phyloP scores from a whole-genome alignment of 176 grass and related monocot genomes.

The Cocos nucifera region DNA sequence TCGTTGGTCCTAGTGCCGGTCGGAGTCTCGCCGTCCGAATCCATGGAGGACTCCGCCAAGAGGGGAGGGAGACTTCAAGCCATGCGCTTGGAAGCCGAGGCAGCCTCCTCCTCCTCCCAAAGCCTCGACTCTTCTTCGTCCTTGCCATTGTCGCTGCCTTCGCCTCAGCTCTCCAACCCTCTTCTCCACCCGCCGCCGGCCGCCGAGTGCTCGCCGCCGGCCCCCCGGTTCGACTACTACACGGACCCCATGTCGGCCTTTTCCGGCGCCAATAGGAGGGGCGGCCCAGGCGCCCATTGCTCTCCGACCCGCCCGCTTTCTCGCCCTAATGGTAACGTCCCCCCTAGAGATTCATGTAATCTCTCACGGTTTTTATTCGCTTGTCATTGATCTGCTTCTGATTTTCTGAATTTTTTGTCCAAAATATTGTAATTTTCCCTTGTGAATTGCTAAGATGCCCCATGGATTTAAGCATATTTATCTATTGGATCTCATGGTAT shows the following conservation, averaged over 20 bases:
- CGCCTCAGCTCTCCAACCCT: background rate
- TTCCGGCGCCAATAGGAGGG: conserved; percentile 25
- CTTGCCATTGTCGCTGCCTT: background rate
- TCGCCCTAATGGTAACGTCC: background rate
- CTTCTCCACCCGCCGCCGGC: background rate
- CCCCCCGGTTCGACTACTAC: conserved; percentile 20
- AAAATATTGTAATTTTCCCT: no score
- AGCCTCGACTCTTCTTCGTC: background rate
- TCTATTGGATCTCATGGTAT: no score
- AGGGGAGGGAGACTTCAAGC: conserved; percentile 17
- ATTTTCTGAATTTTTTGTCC: no score
- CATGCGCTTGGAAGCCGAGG: conserved; percentile 18
- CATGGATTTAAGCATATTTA: no score
- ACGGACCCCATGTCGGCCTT: conserved; percentile 25
- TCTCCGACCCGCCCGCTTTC: background rate
- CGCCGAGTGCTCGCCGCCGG: background rate
- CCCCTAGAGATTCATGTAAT: conserved; percentile 3
- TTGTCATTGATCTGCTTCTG: no score
- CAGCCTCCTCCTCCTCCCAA: background rate
- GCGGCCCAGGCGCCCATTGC: conserved; percentile 2
- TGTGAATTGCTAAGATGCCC: no score
- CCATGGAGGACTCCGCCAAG: conserved; percentile 29
- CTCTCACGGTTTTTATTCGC: no score
- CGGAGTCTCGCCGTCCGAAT: background rate
- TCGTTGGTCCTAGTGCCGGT: no score